Evolutionary conservation across 1,139 yeast species (phyloP).

Genomic region (Lodderomyces oxycetoniae): DNA sequence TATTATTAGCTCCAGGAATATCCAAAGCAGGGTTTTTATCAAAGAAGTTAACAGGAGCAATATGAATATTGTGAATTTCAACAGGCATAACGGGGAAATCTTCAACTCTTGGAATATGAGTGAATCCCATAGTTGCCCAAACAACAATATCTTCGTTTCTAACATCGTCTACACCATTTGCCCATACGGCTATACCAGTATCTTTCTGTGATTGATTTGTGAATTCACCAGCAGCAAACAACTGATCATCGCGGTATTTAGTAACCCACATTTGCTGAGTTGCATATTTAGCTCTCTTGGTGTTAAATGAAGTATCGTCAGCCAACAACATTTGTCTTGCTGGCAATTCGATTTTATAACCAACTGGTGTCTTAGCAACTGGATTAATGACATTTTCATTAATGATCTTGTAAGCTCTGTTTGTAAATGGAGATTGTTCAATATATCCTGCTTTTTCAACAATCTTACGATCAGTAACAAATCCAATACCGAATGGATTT

Average conservation of each 20-base stretch:
- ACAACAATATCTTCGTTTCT: slow-evolving; percentile 79
- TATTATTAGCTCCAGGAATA: slow-evolving; percentile 68
- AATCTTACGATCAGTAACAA: slow-evolving; percentile 56
- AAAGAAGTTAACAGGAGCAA: slow-evolving; percentile 76
- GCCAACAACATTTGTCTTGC: slow-evolving; percentile 74
- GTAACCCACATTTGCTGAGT: slow-evolving; percentile 77
- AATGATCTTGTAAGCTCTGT: slow-evolving; percentile 73
- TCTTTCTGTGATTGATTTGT: slow-evolving; percentile 69
- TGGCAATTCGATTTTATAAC: slow-evolving; percentile 74
- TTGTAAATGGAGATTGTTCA: slow-evolving; percentile 73
- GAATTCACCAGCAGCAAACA: slow-evolving; percentile 75
- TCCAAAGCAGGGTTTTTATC: slow-evolving; percentile 80
- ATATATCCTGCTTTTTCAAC: slow-evolving; percentile 71
- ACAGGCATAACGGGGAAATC: slow-evolving; percentile 95
- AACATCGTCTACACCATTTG: slow-evolving; percentile 63
- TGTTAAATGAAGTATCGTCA: slow-evolving; percentile 56
- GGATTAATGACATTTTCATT: slow-evolving; percentile 79
- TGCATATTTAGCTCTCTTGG: slow-evolving; percentile 65
- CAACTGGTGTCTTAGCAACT: slow-evolving; percentile 71
- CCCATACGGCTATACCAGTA: slow-evolving; percentile 63
- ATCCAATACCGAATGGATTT: slow-evolving; percentile 76
- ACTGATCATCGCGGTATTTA: slow-evolving; percentile 62
- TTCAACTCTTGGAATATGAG: slow-evolving; percentile 84
- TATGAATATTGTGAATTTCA: slow-evolving; percentile 64
- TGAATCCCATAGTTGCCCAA: slow-evolving; percentile 85